Percentiles rank a stretch among this genome's conserved stretches.
These are phyloP conservation scores for Basidiobolus meristosporus DNA, from an alignment of 371 early-diverging fungal species.

Conservation along the genomic window DNA sequence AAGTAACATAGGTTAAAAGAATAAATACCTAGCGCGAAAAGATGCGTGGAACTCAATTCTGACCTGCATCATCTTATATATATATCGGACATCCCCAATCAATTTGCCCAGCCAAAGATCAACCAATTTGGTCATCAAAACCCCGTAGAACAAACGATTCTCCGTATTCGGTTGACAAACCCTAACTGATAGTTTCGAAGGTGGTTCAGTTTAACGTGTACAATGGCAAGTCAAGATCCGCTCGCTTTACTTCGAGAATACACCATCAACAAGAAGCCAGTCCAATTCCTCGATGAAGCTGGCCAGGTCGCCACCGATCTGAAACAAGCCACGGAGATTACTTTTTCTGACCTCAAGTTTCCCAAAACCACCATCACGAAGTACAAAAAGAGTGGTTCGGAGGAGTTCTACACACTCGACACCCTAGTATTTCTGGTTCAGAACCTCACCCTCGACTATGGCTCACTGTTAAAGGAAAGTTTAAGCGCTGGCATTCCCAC, in stretches of 20 bases:
- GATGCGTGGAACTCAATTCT: too few species aligned
- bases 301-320: background rate
- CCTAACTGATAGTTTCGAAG: too few species aligned
- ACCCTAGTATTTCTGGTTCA: background rate
- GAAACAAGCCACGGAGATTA: background rate
- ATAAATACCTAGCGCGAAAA: too few species aligned
- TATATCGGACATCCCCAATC: too few species aligned
- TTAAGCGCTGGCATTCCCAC: background rate
- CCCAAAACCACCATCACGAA: background rate
- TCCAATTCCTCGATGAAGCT: background rate
- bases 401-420: background rate
- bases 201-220: too few species aligned
- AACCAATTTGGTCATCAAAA: too few species aligned
- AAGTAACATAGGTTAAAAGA: too few species aligned
- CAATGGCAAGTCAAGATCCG: background rate
- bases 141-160: too few species aligned
- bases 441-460: background rate
- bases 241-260: background rate
- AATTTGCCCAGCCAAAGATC: too few species aligned
- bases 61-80: too few species aligned
- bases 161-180: too few species aligned
- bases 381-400: background rate
- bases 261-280: background rate
- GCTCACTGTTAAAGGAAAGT: background rate
- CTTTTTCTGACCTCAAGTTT: background rate